These are phyloP conservation scores for Penicillium digitatum DNA, from an alignment of 2,329 filamentous ascomycete species.

Conservation along the genomic window DNA sequence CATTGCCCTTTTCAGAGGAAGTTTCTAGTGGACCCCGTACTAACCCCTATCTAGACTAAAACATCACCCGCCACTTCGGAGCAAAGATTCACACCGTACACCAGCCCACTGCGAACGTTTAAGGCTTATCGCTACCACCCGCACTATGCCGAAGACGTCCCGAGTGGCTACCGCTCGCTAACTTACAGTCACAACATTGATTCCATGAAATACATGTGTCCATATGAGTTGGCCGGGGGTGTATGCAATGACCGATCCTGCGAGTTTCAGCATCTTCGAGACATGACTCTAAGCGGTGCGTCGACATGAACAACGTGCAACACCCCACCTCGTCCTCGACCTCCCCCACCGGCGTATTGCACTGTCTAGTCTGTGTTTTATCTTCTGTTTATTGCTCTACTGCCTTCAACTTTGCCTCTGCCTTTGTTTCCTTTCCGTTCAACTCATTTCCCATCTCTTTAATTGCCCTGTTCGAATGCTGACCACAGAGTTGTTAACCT, in stretches of 20 bases:
- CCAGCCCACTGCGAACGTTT: conserved; percentile 77
- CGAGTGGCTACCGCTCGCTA: conserved; percentile 77
- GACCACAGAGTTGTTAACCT: conserved; percentile 40
- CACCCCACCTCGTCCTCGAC: conserved; percentile 22
- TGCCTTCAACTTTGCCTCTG: conserved; percentile 7
- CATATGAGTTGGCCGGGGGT: conserved; percentile 65
- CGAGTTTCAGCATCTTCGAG: conserved; percentile 72
- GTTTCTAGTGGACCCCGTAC: conserved; percentile 17
- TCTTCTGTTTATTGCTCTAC: conserved; percentile 9
- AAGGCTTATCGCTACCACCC: conserved; percentile 89
- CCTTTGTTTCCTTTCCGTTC: neutral
- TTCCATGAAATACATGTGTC: conserved; percentile 68
- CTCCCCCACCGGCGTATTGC: conserved; percentile 17
- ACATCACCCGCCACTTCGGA: conserved; percentile 15
- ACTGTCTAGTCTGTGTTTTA: conserved; percentile 3
- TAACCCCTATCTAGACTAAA: conserved; percentile 31
- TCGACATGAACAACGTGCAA: conserved; percentile 41
- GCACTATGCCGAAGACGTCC: conserved; percentile 63
- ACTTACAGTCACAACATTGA: conserved; percentile 94
- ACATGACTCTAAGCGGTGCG: conserved; percentile 72
- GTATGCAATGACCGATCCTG: conserved; percentile 73
- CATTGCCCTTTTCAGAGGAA: conserved; percentile 15
- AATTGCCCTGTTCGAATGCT: conserved; percentile 35
- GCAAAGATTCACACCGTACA: conserved; percentile 61
- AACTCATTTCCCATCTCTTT: conserved; percentile 17